Evolutionary conservation across 805 yeast genomes (phyloP), one percentile per base, ranked within the genome.

Genomic region (Candida oleophila): DNA sequence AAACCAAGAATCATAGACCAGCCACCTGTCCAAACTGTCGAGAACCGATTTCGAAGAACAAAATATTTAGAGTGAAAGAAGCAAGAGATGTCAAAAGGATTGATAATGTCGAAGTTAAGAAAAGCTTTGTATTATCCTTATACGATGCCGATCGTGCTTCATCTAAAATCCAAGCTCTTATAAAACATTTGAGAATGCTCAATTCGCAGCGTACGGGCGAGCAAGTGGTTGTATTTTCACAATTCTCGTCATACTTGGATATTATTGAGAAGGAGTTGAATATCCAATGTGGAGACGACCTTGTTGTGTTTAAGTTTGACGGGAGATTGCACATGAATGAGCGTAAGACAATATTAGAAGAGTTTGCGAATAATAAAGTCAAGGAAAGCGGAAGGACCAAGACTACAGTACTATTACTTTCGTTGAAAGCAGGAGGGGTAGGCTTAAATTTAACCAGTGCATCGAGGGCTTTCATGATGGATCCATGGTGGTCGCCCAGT

Each of bases 401-500:
- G 30, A 54, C 71, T 9, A 74, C 77, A 3, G 76, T 91, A 1
- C 61, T 91, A 9, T 67, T 91, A 19, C 61, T 91, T 16, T 86
- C 96, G 5, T 67, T 90, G 51, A 91, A 89, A 62, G 96, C 97
- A 0, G 97, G 97, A 20, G 97, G 97, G 5, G 96, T 90, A 11
- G 97, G 97, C 0, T 71, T 91, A 51, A 91, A 91, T 59, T 69
- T 91, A 49, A 91, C 96, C 0, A 81, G 84, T 43, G 96, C 97
- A 0, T 85, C 88, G 0, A 76, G 80, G 32, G 97, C 95, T 2
- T 89, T 83, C 55, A 76, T 91, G 79, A 85, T 92, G 89, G 97
- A 91, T 58, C 97, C 97, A 0, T 91, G 96, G 94, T 91, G 97
- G 97, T 87, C 94, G 25, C 95, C 89, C 40, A 88, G 96, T 42